phyloP scores from a whole-genome alignment of 2,329 filamentous ascomycete genomes.

The Pezicula carpinea region DNA sequence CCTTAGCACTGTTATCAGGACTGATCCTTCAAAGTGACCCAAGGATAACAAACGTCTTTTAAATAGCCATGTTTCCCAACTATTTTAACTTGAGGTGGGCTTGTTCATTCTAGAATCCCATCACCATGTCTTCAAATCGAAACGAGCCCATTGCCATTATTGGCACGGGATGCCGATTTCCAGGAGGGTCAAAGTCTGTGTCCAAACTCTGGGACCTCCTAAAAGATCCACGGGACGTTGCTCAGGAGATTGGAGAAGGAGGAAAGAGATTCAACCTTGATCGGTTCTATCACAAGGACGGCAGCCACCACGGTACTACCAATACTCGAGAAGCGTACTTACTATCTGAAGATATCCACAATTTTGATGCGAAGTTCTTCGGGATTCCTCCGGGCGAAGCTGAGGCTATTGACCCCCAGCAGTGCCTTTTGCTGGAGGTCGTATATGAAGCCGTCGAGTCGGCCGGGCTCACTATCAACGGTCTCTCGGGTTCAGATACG shows the following conservation, averaged over 20 bases:
- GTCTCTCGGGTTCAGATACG: conserved; percentile 11
- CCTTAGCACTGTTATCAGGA: too few species aligned
- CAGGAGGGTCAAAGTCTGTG: too few species aligned
- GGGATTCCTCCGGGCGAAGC: conserved; percentile 4
- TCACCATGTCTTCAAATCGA: too few species aligned
- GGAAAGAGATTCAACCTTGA: background rate
- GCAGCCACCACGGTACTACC: background rate
- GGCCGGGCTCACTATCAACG: conserved; percentile 13
- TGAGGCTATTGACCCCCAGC: conserved; percentile 1
- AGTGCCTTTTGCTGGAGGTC: conserved; percentile 14
- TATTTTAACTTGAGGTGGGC: too few species aligned
- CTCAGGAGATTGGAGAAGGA: too few species aligned
- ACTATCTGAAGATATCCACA: background rate
- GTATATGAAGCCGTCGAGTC: conserved; percentile 18
- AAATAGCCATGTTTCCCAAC: too few species aligned
- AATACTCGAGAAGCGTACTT: too few species aligned
- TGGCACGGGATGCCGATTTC: background rate
- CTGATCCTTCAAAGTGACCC: too few species aligned
- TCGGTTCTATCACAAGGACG: background rate
- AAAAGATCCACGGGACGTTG: too few species aligned
- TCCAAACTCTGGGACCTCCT: too few species aligned
- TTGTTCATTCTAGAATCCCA: too few species aligned
- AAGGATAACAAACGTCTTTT: too few species aligned
- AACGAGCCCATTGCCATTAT: background rate
- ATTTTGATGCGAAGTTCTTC: conserved; percentile 7